Percentiles rank a stretch among this genome's conserved stretches.
phyloP scores from a whole-genome alignment of 1,139 yeast species.

The Geotrichum klebahnii region DNA sequence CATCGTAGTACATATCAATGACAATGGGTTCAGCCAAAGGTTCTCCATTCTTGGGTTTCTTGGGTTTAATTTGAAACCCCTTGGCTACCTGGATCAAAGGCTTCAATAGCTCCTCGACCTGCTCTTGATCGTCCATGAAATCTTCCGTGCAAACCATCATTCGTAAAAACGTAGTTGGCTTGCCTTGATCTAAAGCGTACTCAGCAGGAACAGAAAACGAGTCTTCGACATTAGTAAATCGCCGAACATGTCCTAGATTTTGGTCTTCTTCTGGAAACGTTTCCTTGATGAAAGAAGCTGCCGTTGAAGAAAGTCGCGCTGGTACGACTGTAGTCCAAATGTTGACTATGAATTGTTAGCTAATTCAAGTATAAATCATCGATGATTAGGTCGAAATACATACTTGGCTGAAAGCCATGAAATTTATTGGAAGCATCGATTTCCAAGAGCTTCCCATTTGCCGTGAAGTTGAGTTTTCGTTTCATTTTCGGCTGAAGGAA shows the following conservation, averaged over 20 bases:
- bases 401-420: constrained; percentile 15
- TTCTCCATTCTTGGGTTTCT: constrained; percentile 20
- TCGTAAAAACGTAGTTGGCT: constrained; percentile 28
- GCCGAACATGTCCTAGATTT: constrained; percentile 38
- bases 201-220: constrained; percentile 3
- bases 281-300: constrained; percentile 36
- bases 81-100: constrained; percentile 16
- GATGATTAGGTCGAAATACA: background rate
- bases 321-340: constrained; percentile 53
- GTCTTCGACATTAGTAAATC: constrained; percentile 37
- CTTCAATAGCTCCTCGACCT: constrained; percentile 25
- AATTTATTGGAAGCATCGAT: constrained; percentile 13
- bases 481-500: constrained; percentile 4
- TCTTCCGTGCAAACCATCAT: constrained; percentile 38
- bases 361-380: background rate
- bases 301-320: constrained; percentile 43
- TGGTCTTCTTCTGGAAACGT: constrained; percentile 16
- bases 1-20: constrained; percentile 28
- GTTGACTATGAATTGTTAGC: constrained; percentile 11
- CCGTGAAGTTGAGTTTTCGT: constrained; percentile 20
- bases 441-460: constrained; percentile 16
- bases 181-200: constrained; percentile 15
- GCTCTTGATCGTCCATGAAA: constrained; percentile 24
- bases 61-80: constrained; percentile 8
- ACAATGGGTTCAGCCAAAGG: constrained; percentile 7